A percentile compares a stretch with the other conserved stretches of the same genome.
Evolutionary conservation across 1,139 yeast genomes (phyloP).

Genomic region (Debaryomyces singareniensis): DNA sequence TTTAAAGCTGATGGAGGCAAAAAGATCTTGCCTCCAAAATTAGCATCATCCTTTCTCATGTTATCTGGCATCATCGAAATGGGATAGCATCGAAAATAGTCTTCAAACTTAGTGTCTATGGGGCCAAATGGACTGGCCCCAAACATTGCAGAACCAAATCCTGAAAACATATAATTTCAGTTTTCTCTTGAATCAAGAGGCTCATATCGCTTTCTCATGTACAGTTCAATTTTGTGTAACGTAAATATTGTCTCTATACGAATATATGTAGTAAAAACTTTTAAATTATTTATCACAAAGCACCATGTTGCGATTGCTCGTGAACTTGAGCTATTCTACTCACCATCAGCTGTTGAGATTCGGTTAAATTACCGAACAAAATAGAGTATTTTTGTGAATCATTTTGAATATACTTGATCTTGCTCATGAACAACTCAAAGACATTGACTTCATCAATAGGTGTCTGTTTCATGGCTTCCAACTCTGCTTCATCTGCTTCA

Average conservation of each 20-base stretch:
- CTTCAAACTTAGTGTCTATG: slow-evolving; percentile 48
- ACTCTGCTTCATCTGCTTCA: slow-evolving; percentile 47
- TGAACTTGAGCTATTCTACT: slow-evolving; percentile 22
- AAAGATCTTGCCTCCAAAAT: slow-evolving; percentile 95
- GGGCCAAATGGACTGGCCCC: slow-evolving; percentile 30
- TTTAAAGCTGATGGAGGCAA: slow-evolving; percentile 90
- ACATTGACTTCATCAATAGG: slow-evolving; percentile 46
- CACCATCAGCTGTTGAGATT: slow-evolving; percentile 28
- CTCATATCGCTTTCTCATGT: too few relatives aligned
- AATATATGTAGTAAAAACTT: too few relatives aligned
- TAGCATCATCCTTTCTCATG: slow-evolving; percentile 72
- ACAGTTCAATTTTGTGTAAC: too few relatives aligned
- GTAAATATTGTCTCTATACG: too few relatives aligned
- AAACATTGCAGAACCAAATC: slow-evolving; percentile 37
- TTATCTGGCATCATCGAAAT: slow-evolving; percentile 85
- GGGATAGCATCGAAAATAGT: slow-evolving; percentile 88
- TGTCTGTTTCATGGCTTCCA: slow-evolving; percentile 48
- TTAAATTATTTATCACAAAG: too few relatives aligned
- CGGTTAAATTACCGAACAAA: slow-evolving; percentile 33
- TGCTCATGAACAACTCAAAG: slow-evolving; percentile 35
- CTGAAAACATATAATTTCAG: slow-evolving; percentile 31
- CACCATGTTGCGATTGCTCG: slow-evolving; percentile 7
- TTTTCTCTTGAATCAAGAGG: too few relatives aligned
- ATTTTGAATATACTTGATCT: slow-evolving; percentile 21
- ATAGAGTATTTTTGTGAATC: slow-evolving; percentile 28